Evolutionary conservation across 2,329 filamentous ascomycete species (phyloP), one percentile per base, ranked within the genome.

Genomic region (Botrytis squamosa): DNA sequence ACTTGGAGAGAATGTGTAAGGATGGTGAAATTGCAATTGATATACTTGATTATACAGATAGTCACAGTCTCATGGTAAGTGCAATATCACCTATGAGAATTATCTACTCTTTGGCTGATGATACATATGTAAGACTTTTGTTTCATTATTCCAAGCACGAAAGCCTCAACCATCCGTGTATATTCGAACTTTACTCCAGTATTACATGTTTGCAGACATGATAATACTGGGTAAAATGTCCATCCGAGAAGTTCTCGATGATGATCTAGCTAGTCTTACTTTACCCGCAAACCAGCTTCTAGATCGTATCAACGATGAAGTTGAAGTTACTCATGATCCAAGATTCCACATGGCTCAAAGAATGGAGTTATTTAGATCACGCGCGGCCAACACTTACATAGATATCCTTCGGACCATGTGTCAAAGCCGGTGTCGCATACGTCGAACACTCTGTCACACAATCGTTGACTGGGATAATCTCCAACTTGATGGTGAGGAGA

Each of bases 391-490:
- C 81, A 90, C 92, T 0, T 98, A 94, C 79, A 85, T 97, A 29
- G 95, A 98, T 77, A 87, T 97, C 25, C 91, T 96, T 79, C 90
- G 94, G 66, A 92, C 93, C 12, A 86, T 96, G 29, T 97, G 94
- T 79, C 93, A 98, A 81, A 99, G 98, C 80, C 88, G 94, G 70
- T 97, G 94, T 80, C 91, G 96, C 3, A 90, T 97, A 60, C 90
- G 96, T n/a, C 89, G 96, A 52, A 94, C 92, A n/a, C 87, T 99
- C 14, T 94, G 91, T 75, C 95, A 98, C 80, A 89, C 91, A 22
- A 89, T 97, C 52, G 85, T 90, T 4, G 92, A 95, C 74, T 97
- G 94, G 91, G 94, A 98, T 79, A 88, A 88, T 70, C 85, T 98
- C 3, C 94, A 98, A 82, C 85, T 89, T 14, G 93, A 97, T 79